phyloP scores from a whole-genome alignment of 805 yeast genomes.

The Yarrowia divulgata region DNA sequence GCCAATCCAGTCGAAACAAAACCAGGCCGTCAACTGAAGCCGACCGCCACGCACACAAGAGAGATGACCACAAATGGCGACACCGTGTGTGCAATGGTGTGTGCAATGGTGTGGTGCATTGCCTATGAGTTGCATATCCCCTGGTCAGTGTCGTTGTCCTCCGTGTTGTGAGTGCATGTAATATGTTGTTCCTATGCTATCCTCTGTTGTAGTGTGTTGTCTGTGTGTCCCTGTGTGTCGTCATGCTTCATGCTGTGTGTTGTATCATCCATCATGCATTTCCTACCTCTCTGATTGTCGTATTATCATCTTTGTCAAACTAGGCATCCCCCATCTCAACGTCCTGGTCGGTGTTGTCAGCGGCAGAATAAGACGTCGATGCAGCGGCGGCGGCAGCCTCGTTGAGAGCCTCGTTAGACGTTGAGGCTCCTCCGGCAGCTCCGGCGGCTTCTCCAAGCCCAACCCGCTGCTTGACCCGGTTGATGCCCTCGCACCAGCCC shows the following conservation, averaged over 20 bases:
- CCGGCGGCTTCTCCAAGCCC: background rate
- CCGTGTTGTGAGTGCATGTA: background rate
- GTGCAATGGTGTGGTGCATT: background rate
- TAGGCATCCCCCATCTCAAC: constrained; percentile 37
- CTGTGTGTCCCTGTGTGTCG: background rate
- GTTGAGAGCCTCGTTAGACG: background rate
- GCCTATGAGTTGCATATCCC: background rate
- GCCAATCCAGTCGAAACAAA: background rate
- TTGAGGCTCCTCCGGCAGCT: background rate
- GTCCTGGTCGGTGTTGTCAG: constrained; percentile 19
- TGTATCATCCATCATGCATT: constrained; percentile 10
- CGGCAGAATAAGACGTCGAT: background rate
- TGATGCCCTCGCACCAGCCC: constrained; percentile 63
- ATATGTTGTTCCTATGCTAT: constrained; percentile 8
- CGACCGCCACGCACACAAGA: background rate
- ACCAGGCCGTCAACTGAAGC: background rate
- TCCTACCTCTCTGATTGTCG: background rate
- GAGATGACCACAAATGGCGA: background rate
- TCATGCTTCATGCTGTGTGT: constrained; percentile 21
- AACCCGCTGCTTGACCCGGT: constrained; percentile 43
- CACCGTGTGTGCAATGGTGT: too few relatives aligned
- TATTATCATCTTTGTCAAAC: background rate
- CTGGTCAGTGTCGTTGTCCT: background rate
- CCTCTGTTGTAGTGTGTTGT: constrained; percentile 1
- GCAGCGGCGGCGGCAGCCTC: background rate